Conservation (phyloP, 1,284 basidiomycete species). For the Sphagnurus paluster region DNA sequence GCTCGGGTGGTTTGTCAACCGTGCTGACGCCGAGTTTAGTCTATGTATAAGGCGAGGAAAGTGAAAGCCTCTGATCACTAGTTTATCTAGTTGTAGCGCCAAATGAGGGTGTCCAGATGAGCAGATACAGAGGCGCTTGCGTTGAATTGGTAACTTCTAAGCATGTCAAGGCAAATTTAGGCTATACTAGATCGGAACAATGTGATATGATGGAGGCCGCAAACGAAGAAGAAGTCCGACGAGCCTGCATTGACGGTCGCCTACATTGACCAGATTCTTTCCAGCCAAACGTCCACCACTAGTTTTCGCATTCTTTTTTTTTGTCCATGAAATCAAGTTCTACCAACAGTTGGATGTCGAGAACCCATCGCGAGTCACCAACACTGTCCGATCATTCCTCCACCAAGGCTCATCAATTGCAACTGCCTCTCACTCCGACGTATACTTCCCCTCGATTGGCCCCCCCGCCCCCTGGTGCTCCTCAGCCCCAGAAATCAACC, state of each 20-base stretch:
- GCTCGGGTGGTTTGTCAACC: conserved; percentile 1
- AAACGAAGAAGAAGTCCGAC: conserved; percentile 11
- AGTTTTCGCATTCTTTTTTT: conserved; percentile 5
- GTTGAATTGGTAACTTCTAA: neutral
- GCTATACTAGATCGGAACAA: conserved; percentile 20
- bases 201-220: conserved; percentile 21
- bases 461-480: conserved; percentile 30
- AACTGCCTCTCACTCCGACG: conserved; percentile 44
- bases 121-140: neutral
- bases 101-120: neutral
- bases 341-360: conserved; percentile 32
- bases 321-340: conserved; percentile 36
- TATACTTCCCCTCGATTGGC: conserved; percentile 38
- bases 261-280: too few species aligned
- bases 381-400: conserved; percentile 26
- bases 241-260: too few species aligned
- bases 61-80: too few species aligned
- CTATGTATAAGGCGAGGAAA: neutral
- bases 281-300: neutral
- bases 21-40: conserved; percentile 3
- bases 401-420: conserved; percentile 28
- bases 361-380: conserved; percentile 31
- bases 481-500: conserved; percentile 20
- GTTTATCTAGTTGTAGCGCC: too few species aligned
- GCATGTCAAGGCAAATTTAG: conserved; percentile 4